phyloP scores from a whole-genome alignment of 192 early-diverging fungal genomes.

The Haplosporangium gracile region DNA sequence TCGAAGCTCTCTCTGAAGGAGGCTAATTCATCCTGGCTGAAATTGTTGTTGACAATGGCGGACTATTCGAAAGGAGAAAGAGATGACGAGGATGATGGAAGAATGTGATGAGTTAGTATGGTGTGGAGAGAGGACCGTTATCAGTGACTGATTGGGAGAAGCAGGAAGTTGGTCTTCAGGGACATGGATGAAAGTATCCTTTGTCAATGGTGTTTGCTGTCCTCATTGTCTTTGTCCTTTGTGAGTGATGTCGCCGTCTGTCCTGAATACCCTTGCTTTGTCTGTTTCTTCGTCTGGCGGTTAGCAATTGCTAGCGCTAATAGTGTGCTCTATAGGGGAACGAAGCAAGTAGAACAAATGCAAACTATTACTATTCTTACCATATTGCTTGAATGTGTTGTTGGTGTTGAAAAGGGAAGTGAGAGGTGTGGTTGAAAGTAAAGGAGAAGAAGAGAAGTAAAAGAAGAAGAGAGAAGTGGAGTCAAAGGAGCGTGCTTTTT shows the following conservation, averaged over 20 bases:
- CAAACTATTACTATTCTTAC: neutral
- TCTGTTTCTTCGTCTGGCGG: neutral
- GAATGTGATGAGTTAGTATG: neutral
- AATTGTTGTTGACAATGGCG: neutral
- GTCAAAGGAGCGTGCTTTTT: neutral
- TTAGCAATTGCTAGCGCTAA: neutral
- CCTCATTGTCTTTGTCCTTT: neutral
- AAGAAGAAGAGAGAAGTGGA: neutral
- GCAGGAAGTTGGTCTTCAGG: neutral
- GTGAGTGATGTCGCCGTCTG: neutral
- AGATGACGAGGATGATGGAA: neutral
- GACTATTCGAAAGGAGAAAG: neutral
- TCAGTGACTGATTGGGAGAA: neutral
- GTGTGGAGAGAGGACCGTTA: neutral
- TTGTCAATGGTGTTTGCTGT: neutral
- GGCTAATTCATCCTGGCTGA: slow-evolving; percentile 18
- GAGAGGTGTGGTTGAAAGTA: neutral
- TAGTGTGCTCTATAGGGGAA: neutral
- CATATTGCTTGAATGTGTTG: neutral
- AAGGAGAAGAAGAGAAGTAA: neutral
- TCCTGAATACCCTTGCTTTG: neutral
- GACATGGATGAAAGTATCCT: neutral
- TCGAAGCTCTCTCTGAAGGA: slow-evolving; percentile 33
- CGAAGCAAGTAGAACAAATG: neutral
- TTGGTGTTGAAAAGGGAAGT: neutral